Evolutionary conservation across 345 rosid genomes (phyloP).

Genomic region (Clausena lansium): DNA sequence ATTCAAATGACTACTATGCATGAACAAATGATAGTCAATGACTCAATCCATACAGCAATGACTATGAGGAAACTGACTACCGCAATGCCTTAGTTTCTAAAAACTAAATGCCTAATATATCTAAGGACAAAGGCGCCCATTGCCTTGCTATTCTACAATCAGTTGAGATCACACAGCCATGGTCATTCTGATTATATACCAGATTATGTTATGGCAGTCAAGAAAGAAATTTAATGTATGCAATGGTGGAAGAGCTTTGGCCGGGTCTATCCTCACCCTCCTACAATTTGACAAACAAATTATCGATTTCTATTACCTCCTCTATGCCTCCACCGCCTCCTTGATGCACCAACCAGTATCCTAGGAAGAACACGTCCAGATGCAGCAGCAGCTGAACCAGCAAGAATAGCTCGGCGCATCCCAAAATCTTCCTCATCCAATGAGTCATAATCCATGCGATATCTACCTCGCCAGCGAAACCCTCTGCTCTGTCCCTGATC

Average conservation of each 20-base stretch:
- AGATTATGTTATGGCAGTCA: background rate
- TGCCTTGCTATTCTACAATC: background rate
- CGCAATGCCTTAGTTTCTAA: background rate
- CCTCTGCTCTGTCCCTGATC: slow-evolving; percentile 30
- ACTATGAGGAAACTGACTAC: background rate
- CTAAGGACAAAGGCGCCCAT: background rate
- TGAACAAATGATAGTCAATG: slow-evolving; percentile 4
- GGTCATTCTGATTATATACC: background rate
- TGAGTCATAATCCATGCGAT: slow-evolving; percentile 35
- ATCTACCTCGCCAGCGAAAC: slow-evolving; percentile 23
- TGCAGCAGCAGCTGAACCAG: slow-evolving; percentile 38
- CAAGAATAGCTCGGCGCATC: slow-evolving; percentile 29
- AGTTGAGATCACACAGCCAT: background rate
- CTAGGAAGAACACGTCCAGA: slow-evolving; percentile 31
- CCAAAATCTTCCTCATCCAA: slow-evolving; percentile 41
- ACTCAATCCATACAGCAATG: background rate
- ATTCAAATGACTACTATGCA: slow-evolving; percentile 3
- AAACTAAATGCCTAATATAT: background rate
- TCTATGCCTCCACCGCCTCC: slow-evolving; percentile 49
- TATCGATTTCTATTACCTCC: slow-evolving; percentile 37
- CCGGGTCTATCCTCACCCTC: background rate
- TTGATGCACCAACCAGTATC: slow-evolving; percentile 33
- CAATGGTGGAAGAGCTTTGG: background rate
- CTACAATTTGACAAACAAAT: slow-evolving; percentile 8
- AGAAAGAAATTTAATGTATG: background rate